phyloP scores from a whole-genome alignment of 305 asterid genomes.

The Stenogyne calaminthoides region DNA sequence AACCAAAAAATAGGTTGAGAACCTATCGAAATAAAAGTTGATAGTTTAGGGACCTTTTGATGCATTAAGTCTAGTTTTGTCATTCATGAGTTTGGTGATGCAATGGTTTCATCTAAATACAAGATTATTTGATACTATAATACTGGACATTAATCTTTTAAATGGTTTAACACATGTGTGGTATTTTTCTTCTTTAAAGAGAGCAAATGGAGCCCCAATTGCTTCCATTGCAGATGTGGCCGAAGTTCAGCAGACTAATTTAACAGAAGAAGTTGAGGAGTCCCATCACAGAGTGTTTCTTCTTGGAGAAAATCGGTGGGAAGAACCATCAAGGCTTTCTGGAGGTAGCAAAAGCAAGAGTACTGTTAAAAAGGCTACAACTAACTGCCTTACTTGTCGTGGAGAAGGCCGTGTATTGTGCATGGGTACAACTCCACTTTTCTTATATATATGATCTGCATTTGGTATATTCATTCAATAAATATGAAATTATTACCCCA shows the following conservation, averaged over 20 bases:
- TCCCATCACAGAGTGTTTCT: too few species aligned
- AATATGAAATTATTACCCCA: neutral
- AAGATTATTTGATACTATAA: neutral
- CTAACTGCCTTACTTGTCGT: too few species aligned
- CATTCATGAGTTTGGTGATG: neutral
- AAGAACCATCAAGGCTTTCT: too few species aligned
- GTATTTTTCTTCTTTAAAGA: conserved; percentile 26
- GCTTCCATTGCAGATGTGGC: conserved; percentile 42
- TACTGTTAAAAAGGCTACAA: too few species aligned
- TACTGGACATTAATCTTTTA: neutral
- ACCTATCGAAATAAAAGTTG: too few species aligned
- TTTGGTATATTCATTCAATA: conserved; percentile 3
- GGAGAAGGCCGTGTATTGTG: too few species aligned
- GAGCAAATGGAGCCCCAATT: conserved; percentile 63
- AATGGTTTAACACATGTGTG: too few species aligned
- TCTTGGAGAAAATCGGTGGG: too few species aligned
- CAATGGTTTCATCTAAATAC: conserved; percentile 1
- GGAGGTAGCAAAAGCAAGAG: too few species aligned
- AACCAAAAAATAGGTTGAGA: too few species aligned
- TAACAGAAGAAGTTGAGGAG: conserved; percentile 37
- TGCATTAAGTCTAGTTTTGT: neutral
- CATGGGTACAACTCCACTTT: conserved; percentile 44
- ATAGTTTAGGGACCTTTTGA: too few species aligned
- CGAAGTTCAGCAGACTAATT: too few species aligned
- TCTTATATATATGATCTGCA: neutral